A percentile compares a stretch with the other conserved stretches of the same genome.
These are phyloP conservation scores for Penicillium crystallinum DNA, from an alignment of 495 filamentous ascomycete genomes.

Conservation along the genomic window DNA sequence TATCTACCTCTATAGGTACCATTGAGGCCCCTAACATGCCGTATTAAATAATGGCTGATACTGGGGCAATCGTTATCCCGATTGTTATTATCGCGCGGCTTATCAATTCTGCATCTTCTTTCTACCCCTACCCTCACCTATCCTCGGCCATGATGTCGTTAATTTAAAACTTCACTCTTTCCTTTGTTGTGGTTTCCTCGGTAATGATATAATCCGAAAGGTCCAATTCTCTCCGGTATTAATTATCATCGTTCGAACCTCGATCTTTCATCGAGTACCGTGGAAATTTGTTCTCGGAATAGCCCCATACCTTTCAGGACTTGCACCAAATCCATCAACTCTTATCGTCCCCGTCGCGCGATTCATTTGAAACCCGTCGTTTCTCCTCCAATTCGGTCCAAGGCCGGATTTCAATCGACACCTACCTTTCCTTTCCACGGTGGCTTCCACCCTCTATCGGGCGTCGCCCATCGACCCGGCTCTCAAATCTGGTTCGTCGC, in stretches of 20 bases:
- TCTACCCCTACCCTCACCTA: conserved; percentile 2
- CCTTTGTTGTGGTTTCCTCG: not conserved
- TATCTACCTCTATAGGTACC: too few relatives aligned
- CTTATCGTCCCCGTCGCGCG: not conserved
- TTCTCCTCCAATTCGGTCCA: conserved; percentile 31
- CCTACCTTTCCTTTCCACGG: conserved; percentile 38
- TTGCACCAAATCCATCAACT: not conserved
- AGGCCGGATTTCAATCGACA: conserved; percentile 36
- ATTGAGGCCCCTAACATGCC: not conserved
- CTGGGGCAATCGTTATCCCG: conserved; percentile 7
- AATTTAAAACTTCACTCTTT: not conserved
- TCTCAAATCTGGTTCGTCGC: conserved; percentile 43
- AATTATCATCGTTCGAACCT: not conserved
- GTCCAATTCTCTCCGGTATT: not conserved
- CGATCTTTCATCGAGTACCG: not conserved
- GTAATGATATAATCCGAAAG: not conserved
- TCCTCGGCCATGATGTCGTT: conserved; percentile 1
- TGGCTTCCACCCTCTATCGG: conserved; percentile 49
- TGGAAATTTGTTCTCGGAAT: not conserved
- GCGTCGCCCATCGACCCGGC: conserved; percentile 55
- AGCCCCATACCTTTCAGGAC: not conserved
- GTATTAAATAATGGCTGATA: not conserved
- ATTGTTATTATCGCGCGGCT: conserved; percentile 7
- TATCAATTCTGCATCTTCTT: conserved; percentile 9
- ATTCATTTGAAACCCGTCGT: not conserved